Evolutionary conservation across 148 eudicot genomes (phyloP), one percentile per base, ranked within the genome.

Genomic region (Heliamphora exappendiculata): DNA sequence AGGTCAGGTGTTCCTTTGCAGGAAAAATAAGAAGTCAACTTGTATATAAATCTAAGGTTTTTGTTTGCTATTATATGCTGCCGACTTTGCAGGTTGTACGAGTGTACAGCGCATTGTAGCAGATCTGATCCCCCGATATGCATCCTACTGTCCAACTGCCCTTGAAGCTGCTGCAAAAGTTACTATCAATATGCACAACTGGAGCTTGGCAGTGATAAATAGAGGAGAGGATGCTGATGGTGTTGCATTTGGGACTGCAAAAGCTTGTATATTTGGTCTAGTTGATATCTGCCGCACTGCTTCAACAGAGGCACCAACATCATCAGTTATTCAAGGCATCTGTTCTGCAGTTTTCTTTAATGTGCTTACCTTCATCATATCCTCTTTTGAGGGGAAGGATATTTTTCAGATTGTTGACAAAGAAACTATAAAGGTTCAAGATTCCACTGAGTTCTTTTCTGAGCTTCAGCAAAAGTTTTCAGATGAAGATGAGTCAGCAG

Each of bases 131-230:
- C 97, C 98, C 33, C 87, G 88, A 57, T 96, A 88, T 87, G 97
- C 97, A 65, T 79, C 89, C 42, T 85, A 79, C 78, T 96, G 97
- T 76, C 99, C 98, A 17, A 90, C 91, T 70, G 98, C 99, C 67
- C 98, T 96, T 78, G 99, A 96, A 86, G 94, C 98, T 80, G 99
- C 98, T 7, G 87, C 86, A 71, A 93, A 91, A 83, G 97, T 85
- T 53, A 81, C 87, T 67, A 86, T 96, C 57, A 84, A 93, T 87
- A 87, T 96, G 87, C 92, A 96, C 80, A 88, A 89, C 82, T 86
- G 92, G 85, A 90, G 87, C 83, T 71, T 89, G 39, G 83, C 85
- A 29, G 69, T 85, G 74, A 82, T 93, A 74, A 88, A 80, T 73
- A 84, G 84, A 79, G 98, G 86, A 69, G 97, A 96, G 75, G 97